phyloP scores from a whole-genome alignment of 2,329 filamentous ascomycete species.

The Phyllosticta paracitricarpa region DNA sequence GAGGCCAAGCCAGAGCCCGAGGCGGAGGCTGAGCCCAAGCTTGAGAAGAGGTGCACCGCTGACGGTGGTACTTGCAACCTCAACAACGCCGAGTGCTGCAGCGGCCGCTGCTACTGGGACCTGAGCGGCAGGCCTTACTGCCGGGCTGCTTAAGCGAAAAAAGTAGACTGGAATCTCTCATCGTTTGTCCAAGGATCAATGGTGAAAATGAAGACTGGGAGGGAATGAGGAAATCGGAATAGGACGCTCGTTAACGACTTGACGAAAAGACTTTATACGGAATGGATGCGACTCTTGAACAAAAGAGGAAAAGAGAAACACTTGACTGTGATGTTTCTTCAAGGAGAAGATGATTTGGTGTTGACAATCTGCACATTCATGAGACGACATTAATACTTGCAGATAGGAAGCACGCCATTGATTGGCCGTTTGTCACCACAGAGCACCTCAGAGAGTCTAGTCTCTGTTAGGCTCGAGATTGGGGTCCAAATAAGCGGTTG shows the following conservation, averaged over 20 bases:
- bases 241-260: neutral
- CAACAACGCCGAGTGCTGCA: neutral
- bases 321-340: neutral
- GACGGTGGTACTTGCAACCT: neutral
- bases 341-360: neutral
- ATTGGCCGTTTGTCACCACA: neutral
- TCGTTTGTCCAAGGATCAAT: no score
- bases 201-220: neutral
- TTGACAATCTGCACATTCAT: neutral
- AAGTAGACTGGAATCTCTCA: neutral
- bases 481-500: neutral
- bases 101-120: conserved; percentile 1
- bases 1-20: neutral
- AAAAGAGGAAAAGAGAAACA: neutral
- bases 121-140: neutral
- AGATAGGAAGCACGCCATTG: neutral
- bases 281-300: neutral
- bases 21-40: neutral
- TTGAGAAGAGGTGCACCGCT: conserved; percentile 2
- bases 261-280: neutral
- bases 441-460: neutral
- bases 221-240: neutral
- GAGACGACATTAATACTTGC: neutral
- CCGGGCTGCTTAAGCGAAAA: neutral
- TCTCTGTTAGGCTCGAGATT: neutral